Conservation (phyloP, 2,329 filamentous ascomycete species). For the Didymella lethalis region DNA sequence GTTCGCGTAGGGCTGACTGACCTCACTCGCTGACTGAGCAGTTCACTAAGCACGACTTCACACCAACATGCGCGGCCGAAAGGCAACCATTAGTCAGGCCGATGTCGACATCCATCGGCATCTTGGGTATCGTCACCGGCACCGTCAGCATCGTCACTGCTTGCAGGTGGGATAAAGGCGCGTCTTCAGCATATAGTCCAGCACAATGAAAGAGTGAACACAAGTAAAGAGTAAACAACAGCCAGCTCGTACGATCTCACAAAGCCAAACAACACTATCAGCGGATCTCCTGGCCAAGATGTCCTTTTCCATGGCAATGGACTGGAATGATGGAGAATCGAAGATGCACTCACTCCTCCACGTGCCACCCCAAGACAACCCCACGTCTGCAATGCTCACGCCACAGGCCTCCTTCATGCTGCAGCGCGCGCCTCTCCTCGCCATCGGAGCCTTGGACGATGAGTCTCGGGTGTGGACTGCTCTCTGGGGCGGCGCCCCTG, state of each 20-base stretch:
- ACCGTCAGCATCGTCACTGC: neutral
- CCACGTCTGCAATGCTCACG: conserved; percentile 70
- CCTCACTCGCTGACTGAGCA: conserved; percentile 7
- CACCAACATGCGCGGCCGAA: conserved; percentile 12
- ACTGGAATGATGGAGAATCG: conserved; percentile 72
- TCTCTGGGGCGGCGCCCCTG: conserved; percentile 76
- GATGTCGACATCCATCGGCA: conserved; percentile 18
- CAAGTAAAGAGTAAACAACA: no score
- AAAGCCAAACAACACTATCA: neutral
- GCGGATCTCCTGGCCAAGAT: conserved; percentile 32
- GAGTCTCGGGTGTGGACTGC: conserved; percentile 76
- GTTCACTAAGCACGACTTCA: neutral
- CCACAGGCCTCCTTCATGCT: conserved; percentile 68
- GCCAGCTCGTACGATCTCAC: no score
- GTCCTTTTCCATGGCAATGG: conserved; percentile 55
- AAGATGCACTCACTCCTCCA: conserved; percentile 70
- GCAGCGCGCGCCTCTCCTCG: conserved; percentile 70
- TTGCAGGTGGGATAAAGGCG: neutral
- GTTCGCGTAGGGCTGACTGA: conserved; percentile 1
- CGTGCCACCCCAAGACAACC: conserved; percentile 68
- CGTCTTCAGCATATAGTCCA: neutral
- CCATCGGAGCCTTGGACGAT: conserved; percentile 74
- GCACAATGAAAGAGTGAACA: no score
- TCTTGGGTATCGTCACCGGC: conserved; percentile 7
- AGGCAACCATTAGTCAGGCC: conserved; percentile 14